A percentile compares a stretch with the other conserved stretches of the same genome.
phyloP scores from a whole-genome alignment of 352 stramenopile species.

The Salisapilia sapeloensis region DNA sequence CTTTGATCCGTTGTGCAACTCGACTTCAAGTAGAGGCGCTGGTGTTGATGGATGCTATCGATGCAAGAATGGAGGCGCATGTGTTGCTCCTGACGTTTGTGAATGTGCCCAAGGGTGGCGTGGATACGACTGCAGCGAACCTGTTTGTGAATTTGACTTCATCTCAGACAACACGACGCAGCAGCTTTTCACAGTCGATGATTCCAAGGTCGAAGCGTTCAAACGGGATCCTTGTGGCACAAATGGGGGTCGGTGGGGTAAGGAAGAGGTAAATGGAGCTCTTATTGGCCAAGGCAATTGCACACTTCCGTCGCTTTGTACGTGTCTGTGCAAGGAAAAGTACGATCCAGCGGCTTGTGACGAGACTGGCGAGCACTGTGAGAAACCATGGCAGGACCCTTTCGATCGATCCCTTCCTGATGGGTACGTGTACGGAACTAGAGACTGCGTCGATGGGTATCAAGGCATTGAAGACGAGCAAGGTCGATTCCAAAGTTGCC shows the following conservation, averaged over 20 bases:
- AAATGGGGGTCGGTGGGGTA: slow-evolving; percentile 49
- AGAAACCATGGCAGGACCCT: slow-evolving; percentile 66
- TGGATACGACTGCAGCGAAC: slow-evolving; percentile 88
- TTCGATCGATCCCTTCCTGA: slow-evolving; percentile 50
- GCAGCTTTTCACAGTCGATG: slow-evolving; percentile 90
- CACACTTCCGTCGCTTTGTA: slow-evolving; percentile 82
- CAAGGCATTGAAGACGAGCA: slow-evolving; percentile 83
- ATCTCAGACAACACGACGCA: slow-evolving; percentile 20
- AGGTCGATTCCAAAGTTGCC: slow-evolving; percentile 85
- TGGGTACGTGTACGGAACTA: slow-evolving; percentile 86
- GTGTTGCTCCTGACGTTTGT: slow-evolving; percentile 82
- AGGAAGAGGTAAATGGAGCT: slow-evolving; percentile 53
- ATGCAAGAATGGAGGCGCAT: slow-evolving; percentile 89
- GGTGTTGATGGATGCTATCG: slow-evolving; percentile 86
- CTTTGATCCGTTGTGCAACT: slow-evolving; percentile 84
- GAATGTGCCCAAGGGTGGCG: slow-evolving; percentile 85
- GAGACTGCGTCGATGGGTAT: slow-evolving; percentile 85
- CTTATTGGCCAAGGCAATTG: slow-evolving; percentile 84
- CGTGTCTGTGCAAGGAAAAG: slow-evolving; percentile 78
- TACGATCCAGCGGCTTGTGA: slow-evolving; percentile 59
- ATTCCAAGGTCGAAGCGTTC: slow-evolving; percentile 84
- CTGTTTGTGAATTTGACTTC: slow-evolving; percentile 70
- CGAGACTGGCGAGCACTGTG: slow-evolving; percentile 57
- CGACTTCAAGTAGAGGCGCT: slow-evolving; percentile 8
- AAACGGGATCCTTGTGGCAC: slow-evolving; percentile 89